Evolutionary conservation across 306 rosid species (phyloP), one percentile per base, ranked within the genome.

Genomic region (Trichosanthes cucumerina): DNA sequence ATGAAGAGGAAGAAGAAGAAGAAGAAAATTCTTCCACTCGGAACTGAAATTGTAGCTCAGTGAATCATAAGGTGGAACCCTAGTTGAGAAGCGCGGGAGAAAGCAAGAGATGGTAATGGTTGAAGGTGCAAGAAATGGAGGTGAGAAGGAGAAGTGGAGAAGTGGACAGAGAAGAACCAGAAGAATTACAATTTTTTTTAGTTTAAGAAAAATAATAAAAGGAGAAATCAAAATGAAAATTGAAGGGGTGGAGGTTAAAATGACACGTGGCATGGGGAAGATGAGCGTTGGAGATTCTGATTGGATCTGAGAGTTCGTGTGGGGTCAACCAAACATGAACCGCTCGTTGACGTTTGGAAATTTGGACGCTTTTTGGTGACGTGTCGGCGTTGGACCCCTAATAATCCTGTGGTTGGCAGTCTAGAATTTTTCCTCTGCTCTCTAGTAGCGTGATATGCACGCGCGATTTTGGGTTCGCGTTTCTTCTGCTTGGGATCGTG

Each of bases 241-340:
- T 33, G 62, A 86, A 84, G 76, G 84, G 87, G 89, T 87, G 93
- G 93, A 85, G 69, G 80, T 62, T 33, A 74, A 81, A 18, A 47
- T 58, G 89, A 87, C 98, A 92, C 93, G 97, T 92, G 97, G 85
- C 92, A 47, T 9, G 0, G 0, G 6, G 13, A 31, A 64, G 93
- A 92, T 90, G 85, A 84, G 92, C 24, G 78, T 1, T 70, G 69
- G 19, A 79, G 83, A 19, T 38, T 84, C 41, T 85, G 39, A 94
- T 94, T 94, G 98, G 89, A 70, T 33, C 57, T 0, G n/a, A 36
- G 68, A 13, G 64, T 70, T 69, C 62, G 78, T 59, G 84, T 70
- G 80, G 81, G 54, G 34, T 2, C 54, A 36, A n/a, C 31, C 3
- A 14, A 18, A 73, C 9, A 33, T 52, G 15, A 24, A 24, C 14